Evolutionary conservation across 768 basidiomycete genomes (phyloP), one percentile per base, ranked within the genome.

Genomic region (Russula virescens): DNA sequence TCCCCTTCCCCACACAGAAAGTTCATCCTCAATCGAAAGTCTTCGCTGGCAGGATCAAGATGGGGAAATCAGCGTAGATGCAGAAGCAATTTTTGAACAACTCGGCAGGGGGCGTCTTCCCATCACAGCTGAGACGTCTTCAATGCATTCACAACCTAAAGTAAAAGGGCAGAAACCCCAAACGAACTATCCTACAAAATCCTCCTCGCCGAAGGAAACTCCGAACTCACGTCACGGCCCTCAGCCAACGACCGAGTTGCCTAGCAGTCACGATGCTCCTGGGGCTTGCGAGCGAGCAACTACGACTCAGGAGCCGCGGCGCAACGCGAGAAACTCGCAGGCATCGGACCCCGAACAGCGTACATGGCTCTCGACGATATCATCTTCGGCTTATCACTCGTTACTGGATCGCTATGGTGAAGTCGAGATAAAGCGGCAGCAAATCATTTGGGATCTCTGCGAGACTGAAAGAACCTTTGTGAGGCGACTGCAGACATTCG

Each of bases 401-500:
- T 71, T 84, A 0, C 61, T 72, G 19, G 69, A 74, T 10, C 71
- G 72, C 21, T 74, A 80, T 58, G 86, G 81, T 0, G 72, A 77
- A 13, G 65, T 71, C 4, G 89, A 90, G 69, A 77, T 81, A 68
- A 77, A 77, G 19, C 79, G 89, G 3, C 88, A 89, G 69, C 84
- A 84, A 67, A 73, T 85, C 40, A 82, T 92, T 19, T 81, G 83
- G 73, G 84, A 88, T 64, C 77, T 96, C 46, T 80, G 79, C 65
- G 79, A 83, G 47, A 81, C 87, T 0, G 93, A 97, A 75, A 79
- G 80, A 35, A 68, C 73, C 1, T 91, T 95, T 65, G 82, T 94
- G 60, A 75, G 79, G 23, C 84, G 80, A 9, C 75, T 94, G 19
- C 81, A 82, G 45, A 78, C 78, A 50, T 86, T 91, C 64, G 76